phyloP scores from a whole-genome alignment of 2,329 filamentous ascomycete species.

The Aureobasidium pullulans region DNA sequence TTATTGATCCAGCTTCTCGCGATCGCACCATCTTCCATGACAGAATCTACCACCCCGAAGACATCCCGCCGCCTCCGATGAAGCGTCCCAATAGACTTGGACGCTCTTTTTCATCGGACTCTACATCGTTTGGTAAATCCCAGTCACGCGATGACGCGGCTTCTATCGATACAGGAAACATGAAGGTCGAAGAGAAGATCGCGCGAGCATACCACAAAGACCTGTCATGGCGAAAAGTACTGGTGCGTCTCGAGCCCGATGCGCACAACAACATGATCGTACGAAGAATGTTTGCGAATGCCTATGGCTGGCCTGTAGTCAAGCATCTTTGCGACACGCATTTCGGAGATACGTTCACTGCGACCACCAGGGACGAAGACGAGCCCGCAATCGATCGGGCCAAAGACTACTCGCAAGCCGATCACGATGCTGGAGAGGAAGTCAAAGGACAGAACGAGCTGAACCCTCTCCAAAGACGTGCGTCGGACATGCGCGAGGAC shows the following conservation, averaged over 20 bases:
- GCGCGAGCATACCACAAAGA: conserved; percentile 89
- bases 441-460: conserved; percentile 42
- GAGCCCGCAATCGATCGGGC: conserved; percentile 64
- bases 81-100: conserved; percentile 30
- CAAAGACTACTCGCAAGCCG: conserved; percentile 36
- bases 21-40: conserved; percentile 94
- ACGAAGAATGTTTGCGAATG: conserved; percentile 91
- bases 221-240: conserved; percentile 90
- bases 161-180: conserved; percentile 54
- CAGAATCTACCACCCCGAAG: conserved; percentile 84
- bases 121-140: conserved; percentile 19
- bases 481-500: conserved; percentile 44
- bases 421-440: conserved; percentile 53
- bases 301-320: conserved; percentile 93
- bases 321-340: conserved; percentile 93
- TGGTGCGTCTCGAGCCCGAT: conserved; percentile 91
- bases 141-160: not conserved
- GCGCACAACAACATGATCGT: conserved; percentile 99
- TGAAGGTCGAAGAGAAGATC: conserved; percentile 97
- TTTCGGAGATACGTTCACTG: conserved; percentile 68
- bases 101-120: conserved; percentile 33
- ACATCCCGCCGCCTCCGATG: conserved; percentile 74
- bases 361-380: conserved; percentile 59
- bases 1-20: conserved; percentile 74
- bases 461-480: conserved; percentile 33